Evolutionary conservation across 139 green algal species (phyloP), one percentile per base, ranked within the genome.

Genomic region (Haematococcus sp.): DNA sequence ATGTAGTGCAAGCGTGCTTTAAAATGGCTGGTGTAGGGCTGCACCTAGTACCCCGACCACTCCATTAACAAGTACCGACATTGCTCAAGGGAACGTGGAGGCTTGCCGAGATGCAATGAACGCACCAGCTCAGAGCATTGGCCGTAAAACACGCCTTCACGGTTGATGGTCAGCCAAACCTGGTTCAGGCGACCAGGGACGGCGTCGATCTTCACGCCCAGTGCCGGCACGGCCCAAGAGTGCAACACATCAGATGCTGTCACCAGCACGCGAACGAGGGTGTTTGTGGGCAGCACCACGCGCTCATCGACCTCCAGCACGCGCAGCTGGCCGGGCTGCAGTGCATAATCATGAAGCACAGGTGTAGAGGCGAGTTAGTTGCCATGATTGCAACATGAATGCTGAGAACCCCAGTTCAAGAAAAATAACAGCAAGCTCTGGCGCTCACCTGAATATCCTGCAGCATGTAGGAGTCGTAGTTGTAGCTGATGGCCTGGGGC

Each of bases 111-210:
- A n/a, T n/a, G n/a, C n/a, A n/a, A n/a, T n/a, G n/a, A n/a, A n/a
- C n/a, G n/a, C n/a, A n/a, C n/a, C 65, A 92, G 79, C 80, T 92
- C 87, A 40, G 81, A 88, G 83, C 87, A 92, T 71, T 92, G 87
- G 43, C 87, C 87, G 69, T 92, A 90, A 79, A 89, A 92, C 20
- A 92, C 85, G 30, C 87, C 85, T 49, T 82, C 73, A 51, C 85
- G 80, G 76, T 92, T 84, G 75, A 90, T 89, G 77, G 77, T 86
- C 19, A 92, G 58, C 73, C 79, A 80, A 59, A 84, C 76, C 74
- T 92, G 87, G 76, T 90, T 92, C 60, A 92, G 81, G 51, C 87
- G 83, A 32, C 87, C 87, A 34, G 87, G 87, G 34, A 92, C 76
- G 40, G 83, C 83, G 40, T 91, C 86, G 40, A 84, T 84, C 81